These are phyloP conservation scores for Plectosphaerella cucumerina DNA, from an alignment of 2,329 filamentous ascomycete genomes.

Conservation along the genomic window DNA sequence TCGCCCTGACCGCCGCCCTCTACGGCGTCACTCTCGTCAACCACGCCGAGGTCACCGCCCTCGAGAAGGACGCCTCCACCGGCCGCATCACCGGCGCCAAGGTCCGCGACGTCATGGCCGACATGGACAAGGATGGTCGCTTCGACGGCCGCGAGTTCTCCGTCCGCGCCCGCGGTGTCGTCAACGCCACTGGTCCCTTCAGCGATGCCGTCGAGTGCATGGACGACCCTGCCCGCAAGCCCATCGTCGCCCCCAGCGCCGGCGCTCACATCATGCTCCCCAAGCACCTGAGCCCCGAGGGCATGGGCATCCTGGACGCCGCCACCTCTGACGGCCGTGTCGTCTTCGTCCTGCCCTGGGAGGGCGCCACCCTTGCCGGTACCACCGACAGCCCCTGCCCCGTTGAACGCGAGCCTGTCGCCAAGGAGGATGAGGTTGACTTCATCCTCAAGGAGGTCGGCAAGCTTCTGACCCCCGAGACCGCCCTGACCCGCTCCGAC, in stretches of 20 bases:
- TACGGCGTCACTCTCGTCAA: constrained; percentile 79
- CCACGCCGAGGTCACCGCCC: constrained; percentile 71
- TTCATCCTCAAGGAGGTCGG: constrained; percentile 79
- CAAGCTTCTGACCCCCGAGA: constrained; percentile 71
- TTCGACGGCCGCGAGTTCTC: constrained; percentile 50
- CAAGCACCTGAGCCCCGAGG: constrained; percentile 71
- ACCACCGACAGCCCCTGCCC: constrained; percentile 73
- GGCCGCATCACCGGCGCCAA: constrained; percentile 67
- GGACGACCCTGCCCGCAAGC: constrained; percentile 64
- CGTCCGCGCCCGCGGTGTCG: constrained; percentile 74
- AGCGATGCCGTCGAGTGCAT: constrained; percentile 76
- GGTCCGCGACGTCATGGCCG: constrained; percentile 52
- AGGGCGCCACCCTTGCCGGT: constrained; percentile 80
- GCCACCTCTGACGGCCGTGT: constrained; percentile 80
- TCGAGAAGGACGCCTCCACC: constrained; percentile 63
- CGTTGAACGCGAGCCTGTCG: constrained; percentile 65
- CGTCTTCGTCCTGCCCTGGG: constrained; percentile 84
- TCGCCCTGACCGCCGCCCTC: constrained; percentile 74
- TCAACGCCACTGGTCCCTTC: constrained; percentile 83
- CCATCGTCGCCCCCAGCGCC: constrained; percentile 76
- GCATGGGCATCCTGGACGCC: constrained; percentile 81
- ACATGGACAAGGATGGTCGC: constrained; percentile 54
- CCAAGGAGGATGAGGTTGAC: constrained; percentile 72
- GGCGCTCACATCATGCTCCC: constrained; percentile 82
- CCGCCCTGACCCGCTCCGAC: constrained; percentile 68